Evolutionary conservation across 768 basidiomycete genomes (phyloP), one percentile per base, ranked within the genome.

Genomic region (Lentinula raphanica): DNA sequence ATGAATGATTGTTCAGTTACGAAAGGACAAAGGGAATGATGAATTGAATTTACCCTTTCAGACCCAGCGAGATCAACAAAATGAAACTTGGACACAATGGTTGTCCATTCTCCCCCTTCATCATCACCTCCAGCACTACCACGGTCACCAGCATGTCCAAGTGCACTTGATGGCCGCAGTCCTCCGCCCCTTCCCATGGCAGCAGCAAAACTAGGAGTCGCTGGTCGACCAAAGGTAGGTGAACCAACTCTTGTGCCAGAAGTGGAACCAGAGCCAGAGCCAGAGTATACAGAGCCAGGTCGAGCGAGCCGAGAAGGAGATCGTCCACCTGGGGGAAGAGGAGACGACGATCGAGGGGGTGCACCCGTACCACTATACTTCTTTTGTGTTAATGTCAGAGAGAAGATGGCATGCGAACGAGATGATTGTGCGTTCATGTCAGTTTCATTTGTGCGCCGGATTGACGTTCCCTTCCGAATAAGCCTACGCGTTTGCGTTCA

Each of bases 381-480:
- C 77, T 89, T 92, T 74, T 98, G 96, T 3, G 86, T 91, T 56
- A 99, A 77, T 12, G 93, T 97, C 54, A 99, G 78, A 38, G 96
- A 98, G 74, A 99, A 98, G 71, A 99, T 98, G 61, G 97, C 97
- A 81, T 99, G 97, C 28, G 94, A 97, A 58, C 97, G 89, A 39
- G 96, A 98, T 1, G 92, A 94, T 70, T 97, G 94, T 25, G 96
- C 93, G 70, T 99, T 99, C 96, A 98, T 98, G 68, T 94, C 92
- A 31, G 97, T 99, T 71, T 95, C 92, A 62, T 96, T 95, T 9
- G 97, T 98, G 56, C 95, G 86, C 29, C 97, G 83, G 42, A 96
- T 89, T 15, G 91, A 82, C 7, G 94, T 89, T 19, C 97, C 97
- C 63, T 91, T 86, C 61, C 89, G 87, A 57, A 99, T 84, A 56